Evolutionary conservation across 495 filamentous ascomycete genomes (phyloP).

Genomic region (Tuber borchii): DNA sequence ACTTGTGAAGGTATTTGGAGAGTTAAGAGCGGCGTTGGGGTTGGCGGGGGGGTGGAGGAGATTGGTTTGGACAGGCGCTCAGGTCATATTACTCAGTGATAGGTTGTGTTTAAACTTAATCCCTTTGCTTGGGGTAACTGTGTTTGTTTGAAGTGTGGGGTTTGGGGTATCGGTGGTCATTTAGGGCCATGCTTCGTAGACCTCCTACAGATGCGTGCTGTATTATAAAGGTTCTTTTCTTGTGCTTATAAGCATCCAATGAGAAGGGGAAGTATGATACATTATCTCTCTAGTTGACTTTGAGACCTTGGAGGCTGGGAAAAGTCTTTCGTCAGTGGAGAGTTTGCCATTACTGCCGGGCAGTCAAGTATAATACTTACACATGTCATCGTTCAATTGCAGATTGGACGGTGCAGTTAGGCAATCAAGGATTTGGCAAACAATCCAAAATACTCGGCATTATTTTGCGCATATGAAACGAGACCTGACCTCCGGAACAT

Average conservation of each 20-base stretch:
- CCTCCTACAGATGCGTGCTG: neutral
- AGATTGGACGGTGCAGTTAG: neutral
- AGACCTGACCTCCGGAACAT: neutral
- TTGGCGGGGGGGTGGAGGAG: neutral
- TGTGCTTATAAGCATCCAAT: neutral
- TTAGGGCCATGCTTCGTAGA: neutral
- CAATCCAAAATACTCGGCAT: neutral
- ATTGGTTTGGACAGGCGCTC: no score
- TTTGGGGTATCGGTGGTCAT: neutral
- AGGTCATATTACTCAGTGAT: no score
- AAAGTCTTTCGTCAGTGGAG: neutral
- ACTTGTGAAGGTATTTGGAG: neutral
- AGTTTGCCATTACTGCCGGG: neutral
- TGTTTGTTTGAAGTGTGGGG: neutral
- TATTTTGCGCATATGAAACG: neutral
- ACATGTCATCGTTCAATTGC: neutral
- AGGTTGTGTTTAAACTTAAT: neutral
- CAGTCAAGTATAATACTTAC: neutral
- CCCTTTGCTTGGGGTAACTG: neutral
- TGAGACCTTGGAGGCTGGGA: neutral
- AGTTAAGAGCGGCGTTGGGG: neutral
- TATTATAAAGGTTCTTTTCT: neutral
- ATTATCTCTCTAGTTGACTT: neutral
- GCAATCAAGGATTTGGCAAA: neutral
- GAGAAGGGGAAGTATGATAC: neutral